Percentiles rank a stretch among this genome's conserved stretches.
These are phyloP conservation scores for Spinellus fusiger DNA, from an alignment of 192 early-diverging fungal species.

Conservation along the genomic window DNA sequence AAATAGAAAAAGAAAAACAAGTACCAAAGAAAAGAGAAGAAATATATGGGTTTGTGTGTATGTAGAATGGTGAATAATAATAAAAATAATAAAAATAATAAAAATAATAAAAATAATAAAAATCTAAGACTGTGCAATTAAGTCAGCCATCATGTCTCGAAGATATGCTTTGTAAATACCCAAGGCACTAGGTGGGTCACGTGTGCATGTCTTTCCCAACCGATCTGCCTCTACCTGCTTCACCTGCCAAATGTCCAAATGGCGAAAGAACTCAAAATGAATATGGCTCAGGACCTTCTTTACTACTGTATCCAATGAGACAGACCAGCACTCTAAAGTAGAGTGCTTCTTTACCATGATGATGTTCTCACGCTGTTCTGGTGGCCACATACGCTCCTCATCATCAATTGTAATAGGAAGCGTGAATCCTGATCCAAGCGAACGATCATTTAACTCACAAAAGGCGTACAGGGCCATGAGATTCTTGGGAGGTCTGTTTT, in stretches of 20 bases:
- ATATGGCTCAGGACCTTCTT: constrained; percentile 47
- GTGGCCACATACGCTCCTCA: constrained; percentile 63
- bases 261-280: constrained; percentile 58
- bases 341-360: constrained; percentile 61
- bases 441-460: constrained; percentile 40
- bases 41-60: too few relatives aligned
- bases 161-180: constrained; percentile 44
- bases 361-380: constrained; percentile 71
- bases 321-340: constrained; percentile 53
- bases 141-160: constrained; percentile 39
- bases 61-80: neutral
- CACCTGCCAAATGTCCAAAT: constrained; percentile 48
- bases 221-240: constrained; percentile 33
- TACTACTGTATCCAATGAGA: constrained; percentile 58
- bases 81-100: neutral
- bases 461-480: constrained; percentile 62
- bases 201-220: constrained; percentile 8
- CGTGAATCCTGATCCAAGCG: constrained; percentile 33
- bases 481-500: constrained; percentile 59
- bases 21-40: too few relatives aligned
- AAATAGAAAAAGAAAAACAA: too few relatives aligned
- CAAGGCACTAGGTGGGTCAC: constrained; percentile 38
- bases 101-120: neutral
- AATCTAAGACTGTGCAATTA: constrained; percentile 30
- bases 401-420: constrained; percentile 70